Percentiles rank a stretch among this genome's conserved stretches.
Conservation (phyloP, 441 rosid genomes). For the Daphne laureola region DNA sequence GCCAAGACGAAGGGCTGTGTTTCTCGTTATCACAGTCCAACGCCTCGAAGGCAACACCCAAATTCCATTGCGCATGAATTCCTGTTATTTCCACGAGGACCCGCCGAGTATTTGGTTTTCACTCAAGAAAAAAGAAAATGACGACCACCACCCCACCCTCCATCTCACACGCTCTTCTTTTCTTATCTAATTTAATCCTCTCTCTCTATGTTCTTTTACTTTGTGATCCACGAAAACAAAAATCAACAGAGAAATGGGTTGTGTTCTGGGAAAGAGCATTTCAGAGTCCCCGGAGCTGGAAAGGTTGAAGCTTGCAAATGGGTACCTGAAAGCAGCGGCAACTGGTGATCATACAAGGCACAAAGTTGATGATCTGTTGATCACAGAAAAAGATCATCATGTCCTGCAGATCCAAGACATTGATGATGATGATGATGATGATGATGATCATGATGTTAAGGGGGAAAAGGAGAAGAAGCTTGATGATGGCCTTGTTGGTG, state of each 20-base stretch:
- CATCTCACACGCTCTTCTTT: too few species aligned
- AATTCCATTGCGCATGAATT: too few species aligned
- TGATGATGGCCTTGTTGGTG: constrained; percentile 43
- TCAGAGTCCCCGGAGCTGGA: constrained; percentile 15
- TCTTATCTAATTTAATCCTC: too few species aligned
- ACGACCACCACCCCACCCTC: too few species aligned
- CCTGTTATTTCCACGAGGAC: too few species aligned
- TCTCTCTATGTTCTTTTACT: too few species aligned
- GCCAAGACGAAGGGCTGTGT: too few species aligned
- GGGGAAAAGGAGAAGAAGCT: constrained; percentile 31
- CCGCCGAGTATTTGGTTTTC: too few species aligned
- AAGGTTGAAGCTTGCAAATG: constrained; percentile 21
- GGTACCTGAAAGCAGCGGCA: constrained; percentile 18
- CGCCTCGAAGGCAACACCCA: too few species aligned
- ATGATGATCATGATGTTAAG: constrained; percentile 11
- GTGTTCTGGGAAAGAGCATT: constrained; percentile 21
- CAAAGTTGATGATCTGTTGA: constrained; percentile 11
- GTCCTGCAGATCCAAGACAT: not conserved
- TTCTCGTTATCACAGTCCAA: too few species aligned
- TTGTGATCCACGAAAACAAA: too few species aligned
- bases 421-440: constrained; percentile 6
- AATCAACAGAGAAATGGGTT: constrained; percentile 30
- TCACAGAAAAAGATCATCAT: not conserved
- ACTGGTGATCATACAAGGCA: constrained; percentile 1
- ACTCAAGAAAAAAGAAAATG: too few species aligned